Conservation (phyloP, 2,329 filamentous ascomycete genomes). For the Setomelanomma holmii region DNA sequence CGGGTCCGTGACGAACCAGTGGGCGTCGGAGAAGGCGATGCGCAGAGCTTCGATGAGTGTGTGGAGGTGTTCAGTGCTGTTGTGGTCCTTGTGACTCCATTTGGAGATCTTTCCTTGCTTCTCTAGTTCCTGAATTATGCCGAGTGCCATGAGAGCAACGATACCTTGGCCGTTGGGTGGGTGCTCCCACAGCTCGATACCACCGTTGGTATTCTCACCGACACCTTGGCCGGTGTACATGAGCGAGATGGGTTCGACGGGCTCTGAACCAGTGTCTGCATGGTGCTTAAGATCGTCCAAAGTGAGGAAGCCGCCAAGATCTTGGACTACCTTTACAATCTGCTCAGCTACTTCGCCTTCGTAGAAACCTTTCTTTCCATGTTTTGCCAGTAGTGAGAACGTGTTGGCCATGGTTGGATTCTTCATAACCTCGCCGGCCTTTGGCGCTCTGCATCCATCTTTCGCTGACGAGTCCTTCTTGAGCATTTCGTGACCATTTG, state of each 20-base stretch:
- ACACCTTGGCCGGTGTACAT: slow-evolving; percentile 74
- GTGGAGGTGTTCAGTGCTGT: slow-evolving; percentile 77
- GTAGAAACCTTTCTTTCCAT: slow-evolving; percentile 93
- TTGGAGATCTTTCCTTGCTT: slow-evolving; percentile 74
- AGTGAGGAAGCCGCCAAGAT: slow-evolving; percentile 78
- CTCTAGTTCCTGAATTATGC: slow-evolving; percentile 88
- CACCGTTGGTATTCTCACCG: slow-evolving; percentile 57
- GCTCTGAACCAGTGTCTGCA: slow-evolving; percentile 73
- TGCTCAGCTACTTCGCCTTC: slow-evolving; percentile 81
- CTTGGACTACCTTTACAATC: slow-evolving; percentile 77
- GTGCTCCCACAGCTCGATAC: slow-evolving; percentile 92
- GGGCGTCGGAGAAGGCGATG: slow-evolving; percentile 87
- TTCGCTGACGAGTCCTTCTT: slow-evolving; percentile 74
- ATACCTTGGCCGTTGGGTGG: slow-evolving; percentile 97
- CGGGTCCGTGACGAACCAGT: slow-evolving; percentile 90
- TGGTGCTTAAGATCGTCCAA: slow-evolving; percentile 83
- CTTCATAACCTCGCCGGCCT: slow-evolving; percentile 85
- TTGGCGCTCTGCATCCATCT: slow-evolving; percentile 76
- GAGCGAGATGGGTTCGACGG: slow-evolving; percentile 84
- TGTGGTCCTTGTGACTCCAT: slow-evolving; percentile 77
- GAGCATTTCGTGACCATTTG: slow-evolving; percentile 86
- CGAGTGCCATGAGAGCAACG: slow-evolving; percentile 91
- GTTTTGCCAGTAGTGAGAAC: slow-evolving; percentile 76
- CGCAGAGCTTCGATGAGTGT: slow-evolving; percentile 86
- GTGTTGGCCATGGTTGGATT: slow-evolving; percentile 83